Evolutionary conservation across 2,329 filamentous ascomycete genomes (phyloP).

Genomic region (Aspergillus viridinutans): DNA sequence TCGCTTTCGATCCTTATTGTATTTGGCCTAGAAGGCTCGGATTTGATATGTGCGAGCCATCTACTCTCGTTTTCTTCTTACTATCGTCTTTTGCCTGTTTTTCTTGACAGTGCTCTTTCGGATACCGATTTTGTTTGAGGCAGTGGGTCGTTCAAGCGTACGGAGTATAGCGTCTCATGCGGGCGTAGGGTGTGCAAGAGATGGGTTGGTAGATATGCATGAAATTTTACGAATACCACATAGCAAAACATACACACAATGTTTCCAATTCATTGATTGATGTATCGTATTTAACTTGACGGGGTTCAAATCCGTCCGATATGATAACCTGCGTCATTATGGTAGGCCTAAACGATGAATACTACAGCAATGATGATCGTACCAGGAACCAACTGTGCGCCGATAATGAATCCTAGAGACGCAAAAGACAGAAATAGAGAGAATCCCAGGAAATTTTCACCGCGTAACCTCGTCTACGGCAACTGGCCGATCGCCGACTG

Average conservation of each 20-base stretch:
- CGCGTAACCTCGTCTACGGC: constrained; percentile 24
- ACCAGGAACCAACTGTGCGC: neutral
- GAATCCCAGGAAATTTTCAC: constrained; percentile 18
- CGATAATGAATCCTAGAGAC: constrained; percentile 1
- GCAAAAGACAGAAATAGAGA: constrained; percentile 6
- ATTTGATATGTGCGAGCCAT: neutral
- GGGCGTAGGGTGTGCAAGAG: constrained; percentile 7
- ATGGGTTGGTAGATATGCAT: constrained; percentile 5
- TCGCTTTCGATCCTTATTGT: neutral
- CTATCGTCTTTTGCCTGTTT: neutral
- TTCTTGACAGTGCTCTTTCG: neutral
- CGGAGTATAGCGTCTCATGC: constrained; percentile 2
- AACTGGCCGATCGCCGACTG: constrained; percentile 22
- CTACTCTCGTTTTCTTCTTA: neutral
- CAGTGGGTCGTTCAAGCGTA: neutral
- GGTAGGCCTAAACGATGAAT: neutral
- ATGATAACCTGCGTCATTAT: too few species aligned
- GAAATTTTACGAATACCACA: constrained; percentile 2
- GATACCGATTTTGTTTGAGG: constrained; percentile 1
- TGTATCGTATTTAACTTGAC: constrained; percentile 6
- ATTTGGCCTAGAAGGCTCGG: neutral
- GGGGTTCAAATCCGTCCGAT: too few species aligned
- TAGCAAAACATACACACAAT: constrained; percentile 1
- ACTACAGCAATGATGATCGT: neutral
- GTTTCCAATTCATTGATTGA: constrained; percentile 6